These are phyloP conservation scores for Aspergillus panamensis DNA, from an alignment of 495 filamentous ascomycete genomes.

Conservation along the genomic window DNA sequence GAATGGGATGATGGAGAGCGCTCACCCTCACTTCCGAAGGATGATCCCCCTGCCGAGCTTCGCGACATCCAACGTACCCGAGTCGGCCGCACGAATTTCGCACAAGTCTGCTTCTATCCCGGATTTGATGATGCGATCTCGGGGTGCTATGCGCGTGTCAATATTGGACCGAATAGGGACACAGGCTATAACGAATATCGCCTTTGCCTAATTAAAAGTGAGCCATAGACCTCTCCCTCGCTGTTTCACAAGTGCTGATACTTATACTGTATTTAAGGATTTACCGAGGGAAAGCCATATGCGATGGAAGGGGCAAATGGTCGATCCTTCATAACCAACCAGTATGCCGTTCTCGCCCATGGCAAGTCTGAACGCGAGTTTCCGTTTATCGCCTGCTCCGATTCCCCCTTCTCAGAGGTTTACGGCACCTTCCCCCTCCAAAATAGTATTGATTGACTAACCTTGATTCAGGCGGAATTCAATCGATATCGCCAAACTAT, in stretches of 20 bases:
- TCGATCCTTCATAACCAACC: conserved; percentile 68
- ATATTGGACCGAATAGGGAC: conserved; percentile 65
- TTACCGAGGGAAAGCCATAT: conserved; percentile 76
- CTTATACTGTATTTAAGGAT: conserved; percentile 51
- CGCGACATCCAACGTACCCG: conserved; percentile 76
- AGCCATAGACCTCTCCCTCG: conserved; percentile 10
- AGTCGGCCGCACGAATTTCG: conserved; percentile 76
- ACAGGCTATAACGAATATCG: conserved; percentile 73
- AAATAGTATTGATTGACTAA: conserved; percentile 23
- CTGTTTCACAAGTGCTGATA: background rate
- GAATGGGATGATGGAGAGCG: conserved; percentile 62
- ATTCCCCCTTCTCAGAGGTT: conserved; percentile 71
- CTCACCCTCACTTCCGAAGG: conserved; percentile 42
- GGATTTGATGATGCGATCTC: conserved; percentile 77
- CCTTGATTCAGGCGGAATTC: conserved; percentile 61
- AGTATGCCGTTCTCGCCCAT: conserved; percentile 68
- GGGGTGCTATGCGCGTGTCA: conserved; percentile 77
- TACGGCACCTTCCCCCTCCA: conserved; percentile 15
- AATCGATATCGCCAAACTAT: conserved; percentile 77
- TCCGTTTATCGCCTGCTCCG: conserved; percentile 80
- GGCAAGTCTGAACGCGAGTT: conserved; percentile 75
- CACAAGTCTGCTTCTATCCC: conserved; percentile 84
- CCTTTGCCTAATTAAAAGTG: conserved; percentile 82
- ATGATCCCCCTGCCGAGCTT: conserved; percentile 64
- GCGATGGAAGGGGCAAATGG: conserved; percentile 66